Evolutionary conservation across 2,329 filamentous ascomycete species (phyloP).

Genomic region (Exutisphaerella laricina): DNA sequence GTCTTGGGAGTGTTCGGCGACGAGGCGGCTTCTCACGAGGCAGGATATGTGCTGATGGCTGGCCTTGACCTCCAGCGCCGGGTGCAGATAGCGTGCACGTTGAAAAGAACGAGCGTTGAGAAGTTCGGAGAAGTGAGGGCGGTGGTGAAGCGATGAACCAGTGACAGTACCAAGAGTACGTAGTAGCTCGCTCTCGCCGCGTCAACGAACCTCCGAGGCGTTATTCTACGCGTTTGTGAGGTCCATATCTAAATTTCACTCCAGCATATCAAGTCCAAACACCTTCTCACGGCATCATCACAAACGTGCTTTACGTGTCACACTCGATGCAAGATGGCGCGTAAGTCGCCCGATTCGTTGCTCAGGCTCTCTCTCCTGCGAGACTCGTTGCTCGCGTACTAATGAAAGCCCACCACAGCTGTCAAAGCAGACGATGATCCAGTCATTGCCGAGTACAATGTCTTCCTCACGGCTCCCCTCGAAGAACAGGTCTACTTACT

Average conservation of each 20-base stretch:
- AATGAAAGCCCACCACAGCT: constrained; percentile 11
- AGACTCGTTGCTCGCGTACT: constrained; percentile 1
- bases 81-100: too few species aligned
- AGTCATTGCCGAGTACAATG: constrained; percentile 60
- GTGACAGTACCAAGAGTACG: too few species aligned
- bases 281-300: too few species aligned
- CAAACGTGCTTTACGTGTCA: too few species aligned
- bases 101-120: too few species aligned
- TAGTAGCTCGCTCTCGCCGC: background rate
- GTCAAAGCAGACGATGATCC: constrained; percentile 39
- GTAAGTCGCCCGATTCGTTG: constrained; percentile 18
- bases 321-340: constrained; percentile 18
- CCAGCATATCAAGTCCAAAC: background rate
- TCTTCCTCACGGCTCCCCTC: constrained; percentile 74
- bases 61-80: too few species aligned
- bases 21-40: constrained; percentile 3
- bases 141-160: too few species aligned
- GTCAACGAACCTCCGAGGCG: background rate
- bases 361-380: constrained; percentile 13
- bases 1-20: constrained; percentile 5
- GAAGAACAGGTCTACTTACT: constrained; percentile 60
- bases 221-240: too few species aligned
- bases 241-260: background rate
- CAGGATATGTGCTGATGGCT: too few species aligned
- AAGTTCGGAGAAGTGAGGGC: too few species aligned